Conservation (phyloP, 1,284 basidiomycete genomes). For the Apiotrichum veenhuisii region DNA sequence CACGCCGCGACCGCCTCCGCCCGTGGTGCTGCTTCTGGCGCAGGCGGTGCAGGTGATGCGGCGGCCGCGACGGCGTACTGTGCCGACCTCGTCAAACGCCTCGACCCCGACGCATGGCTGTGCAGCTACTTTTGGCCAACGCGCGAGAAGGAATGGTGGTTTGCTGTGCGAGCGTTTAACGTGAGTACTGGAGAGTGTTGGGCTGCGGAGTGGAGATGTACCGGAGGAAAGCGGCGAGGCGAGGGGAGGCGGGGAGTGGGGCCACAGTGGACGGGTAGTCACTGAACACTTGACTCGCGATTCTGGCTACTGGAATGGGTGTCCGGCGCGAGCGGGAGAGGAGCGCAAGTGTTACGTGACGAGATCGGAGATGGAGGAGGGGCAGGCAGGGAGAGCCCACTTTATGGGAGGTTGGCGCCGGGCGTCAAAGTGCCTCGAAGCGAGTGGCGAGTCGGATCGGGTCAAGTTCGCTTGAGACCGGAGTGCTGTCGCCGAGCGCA, state of each 20-base stretch:
- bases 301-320: too few species aligned
- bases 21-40: neutral
- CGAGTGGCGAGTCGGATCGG: too few species aligned
- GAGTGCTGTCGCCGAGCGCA: too few species aligned
- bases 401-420: too few species aligned
- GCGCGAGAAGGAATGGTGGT: conserved; percentile 63
- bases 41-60: conserved; percentile 10
- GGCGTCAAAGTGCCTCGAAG: too few species aligned
- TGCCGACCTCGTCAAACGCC: conserved; percentile 41
- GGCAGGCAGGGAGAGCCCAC: too few species aligned
- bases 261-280: neutral
- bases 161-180: conserved; percentile 81
- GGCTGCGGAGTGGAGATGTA: neutral
- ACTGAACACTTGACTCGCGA: too few species aligned
- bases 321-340: too few species aligned
- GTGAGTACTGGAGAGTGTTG: conserved; percentile 55
- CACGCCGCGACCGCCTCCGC: conserved; percentile 1
- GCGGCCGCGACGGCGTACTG: conserved; percentile 47
- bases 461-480: too few species aligned
- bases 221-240: neutral
- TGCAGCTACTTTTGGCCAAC: conserved; percentile 72
- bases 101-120: conserved; percentile 65
- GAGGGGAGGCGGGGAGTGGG: neutral
- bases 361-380: too few species aligned
- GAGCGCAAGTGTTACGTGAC: neutral